Percentiles rank a stretch among this genome's conserved stretches.
These are phyloP conservation scores for Globisporangium cystogenes DNA, from an alignment of 352 stramenopile genomes.

Conservation along the genomic window DNA sequence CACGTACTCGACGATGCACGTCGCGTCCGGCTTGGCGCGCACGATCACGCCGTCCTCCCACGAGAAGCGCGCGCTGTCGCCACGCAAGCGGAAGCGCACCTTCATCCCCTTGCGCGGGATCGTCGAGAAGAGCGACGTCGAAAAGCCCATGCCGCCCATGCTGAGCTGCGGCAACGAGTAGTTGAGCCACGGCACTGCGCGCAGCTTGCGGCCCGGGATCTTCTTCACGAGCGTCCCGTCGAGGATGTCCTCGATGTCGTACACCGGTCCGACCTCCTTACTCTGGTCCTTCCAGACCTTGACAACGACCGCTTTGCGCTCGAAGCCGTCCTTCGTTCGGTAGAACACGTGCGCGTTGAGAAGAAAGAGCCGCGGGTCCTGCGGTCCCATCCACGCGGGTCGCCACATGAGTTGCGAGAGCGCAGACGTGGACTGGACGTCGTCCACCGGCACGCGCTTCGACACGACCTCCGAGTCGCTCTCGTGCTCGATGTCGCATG, in stretches of 20 bases:
- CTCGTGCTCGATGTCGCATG: slow-evolving; percentile 60
- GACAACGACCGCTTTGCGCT: slow-evolving; percentile 50
- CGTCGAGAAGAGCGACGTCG: slow-evolving; percentile 14
- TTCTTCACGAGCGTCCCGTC: slow-evolving; percentile 41
- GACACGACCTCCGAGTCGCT: slow-evolving; percentile 41
- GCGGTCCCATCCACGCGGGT: slow-evolving; percentile 6
- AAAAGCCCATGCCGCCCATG: slow-evolving; percentile 19
- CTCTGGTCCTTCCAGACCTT: slow-evolving; percentile 30
- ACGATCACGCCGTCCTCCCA: slow-evolving; percentile 51
- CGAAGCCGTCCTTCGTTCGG: slow-evolving; percentile 31
- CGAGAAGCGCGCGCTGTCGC: slow-evolving; percentile 14
- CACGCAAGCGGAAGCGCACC: slow-evolving; percentile 36
- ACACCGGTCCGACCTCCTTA: slow-evolving; percentile 7
- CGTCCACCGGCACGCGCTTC: slow-evolving; percentile 33
- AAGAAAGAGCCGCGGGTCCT: slow-evolving; percentile 21
- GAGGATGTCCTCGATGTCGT: slow-evolving; percentile 38
- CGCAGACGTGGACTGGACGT: slow-evolving; percentile 22
- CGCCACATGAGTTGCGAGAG: slow-evolving; percentile 21
- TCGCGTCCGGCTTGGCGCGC: slow-evolving; percentile 36
- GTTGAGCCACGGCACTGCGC: slow-evolving; percentile 45
- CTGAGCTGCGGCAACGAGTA: slow-evolving; percentile 22
- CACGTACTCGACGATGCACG: slow-evolving; percentile 38
- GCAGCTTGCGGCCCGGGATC: slow-evolving; percentile 29
- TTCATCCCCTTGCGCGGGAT: slow-evolving; percentile 40
- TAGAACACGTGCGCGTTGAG: slow-evolving; percentile 55